Evolutionary conservation across 306 rosid species (phyloP), one percentile per base, ranked within the genome.

Genomic region (Inga oerstediana): DNA sequence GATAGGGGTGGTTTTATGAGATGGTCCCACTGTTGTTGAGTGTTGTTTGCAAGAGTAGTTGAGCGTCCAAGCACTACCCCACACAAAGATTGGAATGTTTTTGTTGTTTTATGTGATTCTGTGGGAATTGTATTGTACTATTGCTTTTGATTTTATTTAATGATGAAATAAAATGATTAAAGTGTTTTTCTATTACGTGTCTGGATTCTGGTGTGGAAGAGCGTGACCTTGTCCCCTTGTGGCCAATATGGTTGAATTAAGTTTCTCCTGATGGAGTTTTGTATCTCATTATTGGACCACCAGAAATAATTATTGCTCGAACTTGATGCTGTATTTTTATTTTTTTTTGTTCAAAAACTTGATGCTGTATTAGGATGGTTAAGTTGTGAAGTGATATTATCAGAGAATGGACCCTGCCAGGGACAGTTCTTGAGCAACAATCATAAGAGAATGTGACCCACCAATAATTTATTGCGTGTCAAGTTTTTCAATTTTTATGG

Each of bases 11-110:
- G 86, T 22, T 61, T 85, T 84, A 85, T 89, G 98, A 82, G 97
- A 94, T 92, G 97, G 93, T 84, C 88, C 91, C 84, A 54, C 83
- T 82, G 84, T 17, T 82, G 48, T 39, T 39, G 78, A 75, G 86
- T 84, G 82, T 67, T 79, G 78, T 70, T 70, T 66, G 87, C 85
- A 88, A 87, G 85, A 72, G 84, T 67, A 27, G 90, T 76, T 88
- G 85, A 85, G 79, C 91, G 69, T 88, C 91, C 91, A 80, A 80
- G 74, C 65, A n/a, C 79, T 22, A 11, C 76, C 59, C 85, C 72
- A 62, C 59, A 78, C 39, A 67, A 88, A 77, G 82, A 83, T 85
- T 77, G 85, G 75, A 83, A 80, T 85, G 80, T 51, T 82, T 82
- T 76, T 80, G 79, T 72, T 88, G 85, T 76, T 54, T 62, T 73